These are phyloP conservation scores for Powellomyces hirtus DNA, from an alignment of 192 early-diverging fungal species.

Conservation along the genomic window DNA sequence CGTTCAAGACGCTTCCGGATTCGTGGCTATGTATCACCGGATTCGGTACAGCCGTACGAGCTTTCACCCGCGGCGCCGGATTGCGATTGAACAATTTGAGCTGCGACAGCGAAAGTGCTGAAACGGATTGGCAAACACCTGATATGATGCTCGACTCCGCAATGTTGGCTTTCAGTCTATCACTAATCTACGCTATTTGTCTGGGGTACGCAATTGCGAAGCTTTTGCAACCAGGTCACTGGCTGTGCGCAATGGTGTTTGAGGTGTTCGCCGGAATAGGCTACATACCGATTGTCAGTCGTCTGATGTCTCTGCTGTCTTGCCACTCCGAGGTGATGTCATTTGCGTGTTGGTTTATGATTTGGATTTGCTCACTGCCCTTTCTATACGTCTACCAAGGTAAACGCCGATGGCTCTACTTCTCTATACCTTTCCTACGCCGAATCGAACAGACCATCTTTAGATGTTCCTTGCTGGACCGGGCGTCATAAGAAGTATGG, in stretches of 20 bases:
- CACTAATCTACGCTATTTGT: background rate
- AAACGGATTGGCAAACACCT: background rate
- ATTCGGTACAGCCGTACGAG: background rate
- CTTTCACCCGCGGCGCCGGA: background rate
- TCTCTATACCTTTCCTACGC: constrained; percentile 13
- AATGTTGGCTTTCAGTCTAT: background rate
- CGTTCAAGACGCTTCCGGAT: constrained; percentile 8
- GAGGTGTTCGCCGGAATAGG: constrained; percentile 22
- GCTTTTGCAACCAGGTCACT: constrained; percentile 21
- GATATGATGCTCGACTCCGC: constrained; percentile 2
- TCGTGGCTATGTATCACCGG: constrained; percentile 11
- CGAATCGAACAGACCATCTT: background rate
- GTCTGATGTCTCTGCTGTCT: constrained; percentile 8
- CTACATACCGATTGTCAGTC: constrained; percentile 11
- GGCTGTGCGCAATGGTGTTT: constrained; percentile 16
- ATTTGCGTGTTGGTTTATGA: background rate
- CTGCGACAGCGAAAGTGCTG: background rate
- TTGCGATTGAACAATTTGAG: background rate
- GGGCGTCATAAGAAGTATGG: constrained; percentile 11
- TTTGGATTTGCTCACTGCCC: background rate
- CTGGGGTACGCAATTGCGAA: constrained; percentile 26
- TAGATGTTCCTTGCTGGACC: background rate
- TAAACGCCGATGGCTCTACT: background rate
- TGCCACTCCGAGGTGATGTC: constrained; percentile 9
- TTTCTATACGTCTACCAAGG: background rate